phyloP scores from a whole-genome alignment of 345 rosid species.

The Citrus mangshanensis region DNA sequence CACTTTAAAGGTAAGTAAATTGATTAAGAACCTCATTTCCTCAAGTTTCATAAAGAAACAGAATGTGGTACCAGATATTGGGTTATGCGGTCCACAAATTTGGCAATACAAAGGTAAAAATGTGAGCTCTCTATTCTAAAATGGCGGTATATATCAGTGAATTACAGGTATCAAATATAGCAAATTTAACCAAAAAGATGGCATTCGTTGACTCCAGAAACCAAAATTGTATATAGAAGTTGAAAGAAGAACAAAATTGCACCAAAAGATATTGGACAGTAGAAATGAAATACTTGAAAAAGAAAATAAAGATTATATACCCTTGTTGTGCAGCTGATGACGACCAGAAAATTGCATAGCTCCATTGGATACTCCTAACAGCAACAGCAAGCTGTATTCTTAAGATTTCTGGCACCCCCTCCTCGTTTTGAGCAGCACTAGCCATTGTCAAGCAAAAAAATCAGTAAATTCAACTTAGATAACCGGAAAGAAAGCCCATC shows the following conservation, averaged over 20 bases:
- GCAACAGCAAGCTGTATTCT: conserved; percentile 76
- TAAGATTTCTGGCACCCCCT: conserved; percentile 36
- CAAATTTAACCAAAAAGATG: background rate
- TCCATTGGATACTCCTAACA: conserved; percentile 88
- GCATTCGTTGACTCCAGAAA: background rate
- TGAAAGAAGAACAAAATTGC: background rate
- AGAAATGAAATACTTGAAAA: background rate
- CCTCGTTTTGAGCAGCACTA: conserved; percentile 32
- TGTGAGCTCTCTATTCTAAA: background rate
- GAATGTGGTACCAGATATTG: background rate
- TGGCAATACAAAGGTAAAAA: background rate
- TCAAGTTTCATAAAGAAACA: background rate
- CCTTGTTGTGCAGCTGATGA: conserved; percentile 62
- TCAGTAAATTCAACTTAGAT: background rate
- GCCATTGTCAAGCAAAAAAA: conserved; percentile 41
- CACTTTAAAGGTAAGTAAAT: background rate
- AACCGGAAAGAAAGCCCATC: background rate
- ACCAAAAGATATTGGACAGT: background rate
- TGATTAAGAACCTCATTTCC: conserved; percentile 3
- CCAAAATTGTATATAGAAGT: background rate
- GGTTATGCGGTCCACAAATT: background rate
- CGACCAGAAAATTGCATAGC: conserved; percentile 94
- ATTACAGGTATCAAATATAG: background rate
- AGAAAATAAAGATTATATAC: conserved; percentile 29
- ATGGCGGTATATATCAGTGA: background rate